These are phyloP conservation scores for Penicillium ochrochloron DNA, from an alignment of 495 filamentous ascomycete genomes.

Conservation along the genomic window DNA sequence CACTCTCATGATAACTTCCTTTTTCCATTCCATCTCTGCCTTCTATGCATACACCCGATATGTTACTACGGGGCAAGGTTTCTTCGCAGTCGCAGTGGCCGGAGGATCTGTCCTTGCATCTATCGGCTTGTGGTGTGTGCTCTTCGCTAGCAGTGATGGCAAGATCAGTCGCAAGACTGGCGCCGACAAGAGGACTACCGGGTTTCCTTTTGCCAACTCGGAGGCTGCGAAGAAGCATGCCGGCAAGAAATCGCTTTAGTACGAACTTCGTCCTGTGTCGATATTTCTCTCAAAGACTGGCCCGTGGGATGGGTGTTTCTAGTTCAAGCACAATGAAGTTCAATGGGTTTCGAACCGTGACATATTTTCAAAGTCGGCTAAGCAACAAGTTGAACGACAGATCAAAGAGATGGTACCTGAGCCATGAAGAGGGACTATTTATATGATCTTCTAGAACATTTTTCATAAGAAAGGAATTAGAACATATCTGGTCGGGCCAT, in stretches of 20 bases:
- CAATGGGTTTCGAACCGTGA: too few species aligned
- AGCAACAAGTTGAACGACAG: too few species aligned
- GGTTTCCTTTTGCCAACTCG: conserved; percentile 69
- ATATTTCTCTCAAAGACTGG: not conserved
- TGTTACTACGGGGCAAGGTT: conserved; percentile 51
- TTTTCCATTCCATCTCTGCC: conserved; percentile 65
- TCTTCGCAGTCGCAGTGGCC: conserved; percentile 59
- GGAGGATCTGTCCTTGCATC: conserved; percentile 58
- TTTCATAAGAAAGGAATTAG: too few species aligned
- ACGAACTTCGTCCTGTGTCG: too few species aligned
- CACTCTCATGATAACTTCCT: conserved; percentile 64
- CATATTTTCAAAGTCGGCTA: too few species aligned
- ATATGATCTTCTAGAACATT: too few species aligned
- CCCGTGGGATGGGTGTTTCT: not conserved
- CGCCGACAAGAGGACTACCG: conserved; percentile 76
- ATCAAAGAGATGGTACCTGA: too few species aligned
- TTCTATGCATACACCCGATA: conserved; percentile 74
- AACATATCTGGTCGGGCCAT: too few species aligned
- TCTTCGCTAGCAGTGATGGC: conserved; percentile 71
- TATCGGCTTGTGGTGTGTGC: conserved; percentile 72
- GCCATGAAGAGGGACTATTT: too few species aligned
- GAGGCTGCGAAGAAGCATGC: conserved; percentile 62
- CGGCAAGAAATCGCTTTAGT: conserved; percentile 40
- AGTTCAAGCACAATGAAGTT: not conserved
- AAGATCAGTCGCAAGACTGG: conserved; percentile 72